phyloP scores from a whole-genome alignment of 2,329 filamentous ascomycete species.

The Pseudovirgaria hyperparasitica region DNA sequence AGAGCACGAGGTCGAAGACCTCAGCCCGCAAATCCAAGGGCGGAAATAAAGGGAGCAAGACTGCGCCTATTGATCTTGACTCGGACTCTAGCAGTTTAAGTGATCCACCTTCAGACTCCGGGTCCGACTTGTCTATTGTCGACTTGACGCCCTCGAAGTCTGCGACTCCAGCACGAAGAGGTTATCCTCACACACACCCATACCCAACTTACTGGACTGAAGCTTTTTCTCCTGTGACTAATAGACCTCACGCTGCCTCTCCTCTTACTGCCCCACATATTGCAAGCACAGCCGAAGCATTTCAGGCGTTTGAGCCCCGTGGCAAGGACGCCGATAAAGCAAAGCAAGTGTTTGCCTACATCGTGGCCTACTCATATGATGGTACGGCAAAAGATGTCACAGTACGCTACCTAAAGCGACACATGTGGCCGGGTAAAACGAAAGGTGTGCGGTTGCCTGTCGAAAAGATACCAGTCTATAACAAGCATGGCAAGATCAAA shows the following conservation, averaged over 20 bases:
- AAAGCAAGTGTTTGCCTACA: constrained; percentile 82
- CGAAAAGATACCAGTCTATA: constrained; percentile 71
- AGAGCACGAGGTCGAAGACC: constrained; percentile 1
- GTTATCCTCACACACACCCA: constrained; percentile 62
- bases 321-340: constrained; percentile 72
- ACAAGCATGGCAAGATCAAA: constrained; percentile 63
- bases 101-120: constrained; percentile 29
- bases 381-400: constrained; percentile 93
- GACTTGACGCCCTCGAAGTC: constrained; percentile 40
- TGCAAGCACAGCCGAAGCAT: constrained; percentile 54
- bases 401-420: constrained; percentile 72
- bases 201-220: constrained; percentile 93
- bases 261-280: constrained; percentile 38
- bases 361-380: constrained; percentile 70
- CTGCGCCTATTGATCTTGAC: constrained; percentile 31
- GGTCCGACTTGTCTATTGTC: constrained; percentile 42
- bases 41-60: constrained; percentile 12
- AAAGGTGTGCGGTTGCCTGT: constrained; percentile 69
- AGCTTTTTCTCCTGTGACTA: constrained; percentile 67
- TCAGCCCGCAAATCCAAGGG: constrained; percentile 4
- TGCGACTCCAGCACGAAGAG: constrained; percentile 29
- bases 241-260: constrained; percentile 69
- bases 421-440: constrained; percentile 74
- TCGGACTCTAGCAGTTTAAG: constrained; percentile 34
- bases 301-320: constrained; percentile 68